Percentiles rank a stretch among this genome's conserved stretches.
Conservation (phyloP, 805 yeast species). For the Wickerhamiella slavikovae region DNA sequence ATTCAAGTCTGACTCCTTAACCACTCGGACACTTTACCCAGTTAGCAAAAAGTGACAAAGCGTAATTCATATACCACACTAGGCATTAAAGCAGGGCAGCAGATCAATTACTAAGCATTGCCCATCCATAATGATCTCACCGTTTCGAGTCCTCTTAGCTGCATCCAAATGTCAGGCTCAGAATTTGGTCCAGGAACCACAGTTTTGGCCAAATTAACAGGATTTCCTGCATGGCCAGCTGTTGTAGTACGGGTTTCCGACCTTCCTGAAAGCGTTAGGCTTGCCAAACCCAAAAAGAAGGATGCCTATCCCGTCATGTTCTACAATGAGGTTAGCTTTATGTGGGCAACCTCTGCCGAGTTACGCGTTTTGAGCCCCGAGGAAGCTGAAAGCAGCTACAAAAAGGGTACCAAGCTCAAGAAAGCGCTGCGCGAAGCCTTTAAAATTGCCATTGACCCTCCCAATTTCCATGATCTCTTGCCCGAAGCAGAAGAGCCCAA, state of each 20-base stretch:
- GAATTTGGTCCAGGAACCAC: too few species aligned
- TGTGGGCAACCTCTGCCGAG: slow-evolving; percentile 31
- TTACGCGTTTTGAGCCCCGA: slow-evolving; percentile 6
- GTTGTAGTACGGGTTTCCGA: slow-evolving; percentile 41
- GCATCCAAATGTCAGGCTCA: too few species aligned
- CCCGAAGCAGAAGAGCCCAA: background rate
- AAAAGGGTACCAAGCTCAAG: slow-evolving; percentile 5
- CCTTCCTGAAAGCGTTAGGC: slow-evolving; percentile 35
- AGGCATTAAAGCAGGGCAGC: too few species aligned
- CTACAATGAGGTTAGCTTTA: slow-evolving; percentile 47
- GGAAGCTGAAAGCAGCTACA: slow-evolving; percentile 7
- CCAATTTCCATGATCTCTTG: slow-evolving; percentile 7
- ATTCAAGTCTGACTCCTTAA: slow-evolving; percentile 26
- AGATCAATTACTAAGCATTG: background rate
- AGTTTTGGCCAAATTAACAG: slow-evolving; percentile 59
- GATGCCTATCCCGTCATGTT: slow-evolving; percentile 32
- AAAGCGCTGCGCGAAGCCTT: slow-evolving; percentile 11
- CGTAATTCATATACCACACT: background rate
- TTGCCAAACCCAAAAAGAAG: slow-evolving; percentile 27
- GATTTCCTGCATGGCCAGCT: slow-evolving; percentile 80
- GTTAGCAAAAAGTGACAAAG: background rate
- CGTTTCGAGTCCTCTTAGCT: background rate
- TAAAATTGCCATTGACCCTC: slow-evolving; percentile 10
- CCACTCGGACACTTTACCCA: slow-evolving; percentile 24
- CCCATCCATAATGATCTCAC: background rate